Conservation (phyloP, 2,329 filamentous ascomycete genomes). For the Clonostachys rosea region DNA sequence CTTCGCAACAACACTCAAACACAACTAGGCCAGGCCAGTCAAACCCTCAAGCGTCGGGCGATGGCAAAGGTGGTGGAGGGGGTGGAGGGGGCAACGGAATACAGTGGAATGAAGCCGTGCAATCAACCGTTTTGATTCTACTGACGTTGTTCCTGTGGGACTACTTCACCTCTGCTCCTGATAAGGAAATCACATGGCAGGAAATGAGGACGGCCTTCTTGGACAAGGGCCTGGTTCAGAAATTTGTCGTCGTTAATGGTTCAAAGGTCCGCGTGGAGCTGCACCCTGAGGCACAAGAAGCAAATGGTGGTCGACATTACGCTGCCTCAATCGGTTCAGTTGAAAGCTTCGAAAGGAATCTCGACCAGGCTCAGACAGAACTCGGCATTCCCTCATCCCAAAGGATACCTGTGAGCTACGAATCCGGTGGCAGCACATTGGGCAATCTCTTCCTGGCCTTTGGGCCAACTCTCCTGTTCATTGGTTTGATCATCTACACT, state of each 20-base stretch:
- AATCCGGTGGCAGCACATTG: constrained; percentile 68
- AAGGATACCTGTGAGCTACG: constrained; percentile 88
- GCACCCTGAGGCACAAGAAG: constrained; percentile 59
- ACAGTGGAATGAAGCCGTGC: constrained; percentile 22
- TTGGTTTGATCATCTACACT: constrained; percentile 77
- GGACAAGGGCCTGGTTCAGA: constrained; percentile 93
- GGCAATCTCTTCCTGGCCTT: constrained; percentile 73
- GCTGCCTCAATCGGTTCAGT: constrained; percentile 95
- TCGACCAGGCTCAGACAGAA: constrained; percentile 85
- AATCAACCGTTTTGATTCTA: constrained; percentile 26
- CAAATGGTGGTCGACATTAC: constrained; percentile 45
- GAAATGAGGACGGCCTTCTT: constrained; percentile 92
- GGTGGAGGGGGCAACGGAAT: background rate
- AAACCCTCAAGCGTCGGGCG: background rate
- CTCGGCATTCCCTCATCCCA: constrained; percentile 82
- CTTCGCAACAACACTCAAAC: background rate
- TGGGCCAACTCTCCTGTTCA: constrained; percentile 80
- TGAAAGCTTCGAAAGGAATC: constrained; percentile 82
- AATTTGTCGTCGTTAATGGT: constrained; percentile 75
- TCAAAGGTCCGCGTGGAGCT: constrained; percentile 72
- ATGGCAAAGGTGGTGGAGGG: too few species aligned
- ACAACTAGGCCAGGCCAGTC: background rate
- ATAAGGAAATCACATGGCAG: constrained; percentile 89
- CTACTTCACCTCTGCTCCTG: background rate
- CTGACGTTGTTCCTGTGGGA: constrained; percentile 1